A percentile compares a stretch with the other conserved stretches of the same genome.
These are phyloP conservation scores for Candida verbasci DNA, from an alignment of 805 yeast species.

Conservation along the genomic window DNA sequence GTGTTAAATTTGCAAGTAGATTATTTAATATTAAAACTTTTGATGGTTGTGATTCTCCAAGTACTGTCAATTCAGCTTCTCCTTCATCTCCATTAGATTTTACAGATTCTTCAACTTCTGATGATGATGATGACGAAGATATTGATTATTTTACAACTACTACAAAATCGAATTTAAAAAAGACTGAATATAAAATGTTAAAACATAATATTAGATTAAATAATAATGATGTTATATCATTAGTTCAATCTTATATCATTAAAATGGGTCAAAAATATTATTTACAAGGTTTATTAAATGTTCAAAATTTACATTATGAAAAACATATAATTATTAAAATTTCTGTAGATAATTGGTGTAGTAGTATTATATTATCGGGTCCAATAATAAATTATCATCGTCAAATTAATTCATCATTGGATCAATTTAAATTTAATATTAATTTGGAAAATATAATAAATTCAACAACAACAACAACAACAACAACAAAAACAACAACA, in stretches of 20 bases:
- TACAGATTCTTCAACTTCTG: slow-evolving; percentile 17
- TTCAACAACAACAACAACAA: too few relatives aligned
- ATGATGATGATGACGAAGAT: slow-evolving; percentile 16
- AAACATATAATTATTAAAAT: slow-evolving; percentile 39
- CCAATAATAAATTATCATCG: slow-evolving; percentile 11
- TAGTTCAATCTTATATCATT: slow-evolving; percentile 8
- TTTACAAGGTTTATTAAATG: slow-evolving; percentile 22
- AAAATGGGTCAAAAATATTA: slow-evolving; percentile 8
- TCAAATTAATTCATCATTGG: slow-evolving; percentile 23
- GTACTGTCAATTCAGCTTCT: slow-evolving; percentile 52
- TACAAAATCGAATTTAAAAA: neutral
- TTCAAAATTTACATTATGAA: slow-evolving; percentile 33
- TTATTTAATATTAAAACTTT: slow-evolving; percentile 63
- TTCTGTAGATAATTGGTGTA: slow-evolving; percentile 47
- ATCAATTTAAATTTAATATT: slow-evolving; percentile 49
- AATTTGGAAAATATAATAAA: slow-evolving; percentile 24
- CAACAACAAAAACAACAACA: too few relatives aligned
- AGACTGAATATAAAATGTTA: slow-evolving; percentile 7
- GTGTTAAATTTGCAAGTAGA: slow-evolving; percentile 60
- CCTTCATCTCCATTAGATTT: slow-evolving; percentile 18
- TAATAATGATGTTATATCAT: slow-evolving; percentile 4
- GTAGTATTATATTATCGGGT: slow-evolving; percentile 23
- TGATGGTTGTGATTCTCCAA: slow-evolving; percentile 56
- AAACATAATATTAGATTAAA: slow-evolving; percentile 7
- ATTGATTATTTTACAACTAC: slow-evolving; percentile 13